Evolutionary conservation across 163 green algal genomes (phyloP).

Genomic region (Chlorella variabilis): DNA sequence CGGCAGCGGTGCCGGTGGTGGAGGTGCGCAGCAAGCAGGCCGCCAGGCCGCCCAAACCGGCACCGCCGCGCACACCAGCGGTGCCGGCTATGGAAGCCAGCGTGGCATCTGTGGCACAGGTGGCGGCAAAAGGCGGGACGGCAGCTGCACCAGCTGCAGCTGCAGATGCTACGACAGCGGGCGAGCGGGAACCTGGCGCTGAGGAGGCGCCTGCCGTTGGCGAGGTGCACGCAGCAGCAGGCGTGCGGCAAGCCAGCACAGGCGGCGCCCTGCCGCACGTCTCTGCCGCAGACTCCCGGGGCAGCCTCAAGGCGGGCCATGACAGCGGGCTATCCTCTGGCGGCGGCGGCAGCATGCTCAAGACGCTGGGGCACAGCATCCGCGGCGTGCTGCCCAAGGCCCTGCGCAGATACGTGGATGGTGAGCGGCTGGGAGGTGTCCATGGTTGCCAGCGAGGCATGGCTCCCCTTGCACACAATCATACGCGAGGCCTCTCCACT

Average conservation of each 20-base stretch:
- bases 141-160: background rate
- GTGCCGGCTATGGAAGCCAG: background rate
- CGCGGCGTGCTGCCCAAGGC: conserved; percentile 30
- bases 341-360: conserved; percentile 20
- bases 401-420: conserved; percentile 21
- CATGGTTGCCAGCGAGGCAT: too few relatives aligned
- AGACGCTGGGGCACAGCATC: conserved; percentile 29
- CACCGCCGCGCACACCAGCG: background rate
- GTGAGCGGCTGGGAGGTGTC: background rate
- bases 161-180: background rate
- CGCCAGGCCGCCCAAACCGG: background rate
- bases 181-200: too few relatives aligned
- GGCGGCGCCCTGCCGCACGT: background rate
- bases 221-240: too few relatives aligned
- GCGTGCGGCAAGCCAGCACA: too few relatives aligned
- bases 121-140: too few relatives aligned
- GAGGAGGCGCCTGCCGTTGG: too few relatives aligned
- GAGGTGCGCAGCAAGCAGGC: conserved; percentile 25
- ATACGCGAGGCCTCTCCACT: too few relatives aligned
- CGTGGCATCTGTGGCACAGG: background rate
- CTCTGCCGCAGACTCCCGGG: background rate
- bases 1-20: background rate
- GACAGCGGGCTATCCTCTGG: background rate
- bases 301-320: background rate
- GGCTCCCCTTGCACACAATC: too few relatives aligned